A percentile compares a stretch with the other conserved stretches of the same genome.
These are phyloP conservation scores for Mycosphaerelloides madeirae DNA, from an alignment of 2,329 filamentous ascomycete species.

Conservation along the genomic window DNA sequence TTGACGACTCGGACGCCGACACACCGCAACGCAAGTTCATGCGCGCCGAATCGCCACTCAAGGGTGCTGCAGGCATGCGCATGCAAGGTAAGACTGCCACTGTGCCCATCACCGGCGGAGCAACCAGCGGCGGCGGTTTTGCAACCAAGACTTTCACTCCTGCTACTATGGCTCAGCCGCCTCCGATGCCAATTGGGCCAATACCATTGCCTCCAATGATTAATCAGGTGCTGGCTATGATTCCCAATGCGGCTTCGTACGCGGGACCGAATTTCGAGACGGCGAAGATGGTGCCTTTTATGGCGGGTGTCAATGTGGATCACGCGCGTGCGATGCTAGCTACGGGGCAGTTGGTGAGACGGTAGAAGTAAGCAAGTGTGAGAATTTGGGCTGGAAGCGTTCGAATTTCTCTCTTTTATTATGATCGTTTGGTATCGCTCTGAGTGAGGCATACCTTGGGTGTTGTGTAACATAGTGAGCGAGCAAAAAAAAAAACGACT, in stretches of 20 bases:
- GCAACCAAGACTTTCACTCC: slow-evolving; percentile 31
- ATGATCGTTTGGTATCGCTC: no score
- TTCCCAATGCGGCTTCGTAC: slow-evolving; percentile 70
- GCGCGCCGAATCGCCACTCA: slow-evolving; percentile 86
- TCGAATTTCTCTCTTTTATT: no score
- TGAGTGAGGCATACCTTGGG: no score
- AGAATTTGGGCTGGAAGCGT: no score
- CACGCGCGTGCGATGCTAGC: background rate
- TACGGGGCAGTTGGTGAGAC: background rate
- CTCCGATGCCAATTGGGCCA: slow-evolving; percentile 66
- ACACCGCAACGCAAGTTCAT: slow-evolving; percentile 79
- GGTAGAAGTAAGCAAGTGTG: background rate
- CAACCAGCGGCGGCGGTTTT: slow-evolving; percentile 27
- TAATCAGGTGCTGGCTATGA: slow-evolving; percentile 46
- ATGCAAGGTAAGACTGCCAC: slow-evolving; percentile 62
- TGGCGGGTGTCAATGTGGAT: slow-evolving; percentile 54
- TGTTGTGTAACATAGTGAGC: no score
- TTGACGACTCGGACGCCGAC: slow-evolving; percentile 61
- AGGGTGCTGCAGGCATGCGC: slow-evolving; percentile 80
- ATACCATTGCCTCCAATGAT: slow-evolving; percentile 68
- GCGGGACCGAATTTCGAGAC: slow-evolving; percentile 63
- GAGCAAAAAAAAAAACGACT: no score
- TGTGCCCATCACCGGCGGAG: slow-evolving; percentile 16
- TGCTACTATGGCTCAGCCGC: slow-evolving; percentile 30
- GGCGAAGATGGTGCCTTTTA: slow-evolving; percentile 65